phyloP scores from a whole-genome alignment of 2,329 filamentous ascomycete species.

The Boeremia lycopersici region DNA sequence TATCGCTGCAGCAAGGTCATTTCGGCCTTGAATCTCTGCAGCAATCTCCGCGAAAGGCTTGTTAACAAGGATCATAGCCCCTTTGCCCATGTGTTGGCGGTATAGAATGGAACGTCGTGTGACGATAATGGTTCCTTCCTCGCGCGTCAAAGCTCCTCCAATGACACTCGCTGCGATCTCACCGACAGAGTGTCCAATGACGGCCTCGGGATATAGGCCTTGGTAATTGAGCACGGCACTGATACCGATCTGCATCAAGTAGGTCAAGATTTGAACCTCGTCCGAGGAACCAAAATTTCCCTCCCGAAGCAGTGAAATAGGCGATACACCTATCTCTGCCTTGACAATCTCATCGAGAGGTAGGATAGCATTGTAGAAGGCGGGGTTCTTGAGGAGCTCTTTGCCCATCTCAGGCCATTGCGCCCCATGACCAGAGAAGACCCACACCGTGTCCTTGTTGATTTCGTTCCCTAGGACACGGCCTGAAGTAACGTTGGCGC shows the following conservation, averaged over 20 bases:
- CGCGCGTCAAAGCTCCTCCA: constrained; percentile 37
- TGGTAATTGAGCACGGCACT: constrained; percentile 25
- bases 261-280: constrained; percentile 43
- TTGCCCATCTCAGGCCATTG: constrained; percentile 37
- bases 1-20: constrained; percentile 41
- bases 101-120: constrained; percentile 40
- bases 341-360: constrained; percentile 11
- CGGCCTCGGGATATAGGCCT: constrained; percentile 15
- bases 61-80: constrained; percentile 41
- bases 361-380: constrained; percentile 15
- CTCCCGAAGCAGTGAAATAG: constrained; percentile 13
- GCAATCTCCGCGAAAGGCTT: constrained; percentile 32
- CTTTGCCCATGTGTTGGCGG: constrained; percentile 33
- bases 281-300: constrained; percentile 33
- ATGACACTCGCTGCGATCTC: constrained; percentile 47
- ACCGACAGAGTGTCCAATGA: constrained; percentile 36
- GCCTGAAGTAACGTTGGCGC: constrained; percentile 1
- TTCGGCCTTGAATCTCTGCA: constrained; percentile 23
- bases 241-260: constrained; percentile 39
- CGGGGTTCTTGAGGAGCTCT: constrained; percentile 18
- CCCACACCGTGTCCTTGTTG: constrained; percentile 26
- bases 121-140: constrained; percentile 46
- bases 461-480: constrained; percentile 3
- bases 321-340: constrained; percentile 23
- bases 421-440: constrained; percentile 40